These are phyloP conservation scores for Podaxis sp. DNA, from an alignment of 768 basidiomycete species.

Conservation along the genomic window DNA sequence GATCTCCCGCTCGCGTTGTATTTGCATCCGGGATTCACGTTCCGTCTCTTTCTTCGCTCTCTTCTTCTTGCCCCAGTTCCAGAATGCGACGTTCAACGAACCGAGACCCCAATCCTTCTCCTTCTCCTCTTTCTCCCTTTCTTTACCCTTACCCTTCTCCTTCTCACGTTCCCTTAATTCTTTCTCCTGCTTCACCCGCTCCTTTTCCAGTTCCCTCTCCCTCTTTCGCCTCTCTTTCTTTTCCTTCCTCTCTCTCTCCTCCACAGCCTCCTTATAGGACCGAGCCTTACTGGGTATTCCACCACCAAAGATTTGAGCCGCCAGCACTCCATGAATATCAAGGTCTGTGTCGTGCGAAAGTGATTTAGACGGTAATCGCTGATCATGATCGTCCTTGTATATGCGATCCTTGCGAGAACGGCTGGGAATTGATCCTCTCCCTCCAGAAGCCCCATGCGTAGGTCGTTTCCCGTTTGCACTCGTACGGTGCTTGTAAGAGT, in stretches of 20 bases:
- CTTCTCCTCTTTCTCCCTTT: slow-evolving; percentile 13
- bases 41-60: slow-evolving; percentile 7
- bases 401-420: not conserved
- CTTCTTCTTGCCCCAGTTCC: slow-evolving; percentile 14
- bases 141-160: slow-evolving; percentile 21
- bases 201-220: slow-evolving; percentile 30
- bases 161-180: slow-evolving; percentile 19
- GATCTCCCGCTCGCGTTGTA: not conserved
- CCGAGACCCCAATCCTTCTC: slow-evolving; percentile 13
- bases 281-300: not conserved
- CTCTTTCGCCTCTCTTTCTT: slow-evolving; percentile 26
- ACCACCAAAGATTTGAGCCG: slow-evolving; percentile 4
- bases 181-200: slow-evolving; percentile 11
- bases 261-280: not conserved
- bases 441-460: not conserved
- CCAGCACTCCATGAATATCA: not conserved
- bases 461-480: not conserved
- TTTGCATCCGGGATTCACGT: not conserved
- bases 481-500: not conserved
- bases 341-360: not conserved
- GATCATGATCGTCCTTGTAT: not conserved
- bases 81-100: slow-evolving; percentile 1
- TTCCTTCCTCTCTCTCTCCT: slow-evolving; percentile 19
- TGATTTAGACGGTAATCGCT: not conserved
- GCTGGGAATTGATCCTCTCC: not conserved